Evolutionary conservation across 345 rosid species (phyloP), one percentile per base, ranked within the genome.

Genomic region (Brassica incana): DNA sequence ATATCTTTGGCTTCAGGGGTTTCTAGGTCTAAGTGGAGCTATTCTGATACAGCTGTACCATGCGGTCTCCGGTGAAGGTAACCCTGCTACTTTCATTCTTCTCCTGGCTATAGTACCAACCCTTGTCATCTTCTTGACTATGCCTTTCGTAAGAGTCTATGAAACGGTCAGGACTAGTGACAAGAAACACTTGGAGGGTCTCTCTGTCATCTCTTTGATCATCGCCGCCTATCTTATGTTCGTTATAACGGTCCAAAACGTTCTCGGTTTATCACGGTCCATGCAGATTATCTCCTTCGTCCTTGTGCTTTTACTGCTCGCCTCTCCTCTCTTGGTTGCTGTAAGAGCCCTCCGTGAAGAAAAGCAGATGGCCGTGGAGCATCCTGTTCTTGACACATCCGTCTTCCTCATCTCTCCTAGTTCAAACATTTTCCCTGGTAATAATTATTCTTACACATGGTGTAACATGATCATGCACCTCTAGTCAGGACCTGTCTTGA

Each of bases 11-110:
- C 54, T 62, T 67, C 89, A 95, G 99, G 95, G 97, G 0, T 95
- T 88, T 87, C 86, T 92, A n/a, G 97, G 99, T 65, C 84, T 95
- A 77, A 88, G 99, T 77, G 95, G 97, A 67, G 99, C 95, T 32
- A 85, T 90, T 8, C 77, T 95, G 30, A 91, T 95, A 77, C 94
- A 90, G 78, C 61, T 87, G 33, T 92, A 92, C 62, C 80, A 87
- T 3, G 85, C 92, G 0, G 59, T 87, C 20, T 87, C 75, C 43
- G 73, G 69, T 0, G 82, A 87, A 77, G 94, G 86, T 59, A 63
- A 88, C 27, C 92, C 94, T 0, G 84, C 86, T 43, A 79, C 90
- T 72, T 95, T 69, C 87, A 82, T 95, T 81, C 90, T 95, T 32
- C 84, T 95, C 23, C 90, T 92, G 25, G 95, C 97, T 1, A 30